Percentiles rank a stretch among this genome's conserved stretches.
These are phyloP conservation scores for Cercospora sp. DNA, from an alignment of 2,329 filamentous ascomycete species.

Conservation along the genomic window DNA sequence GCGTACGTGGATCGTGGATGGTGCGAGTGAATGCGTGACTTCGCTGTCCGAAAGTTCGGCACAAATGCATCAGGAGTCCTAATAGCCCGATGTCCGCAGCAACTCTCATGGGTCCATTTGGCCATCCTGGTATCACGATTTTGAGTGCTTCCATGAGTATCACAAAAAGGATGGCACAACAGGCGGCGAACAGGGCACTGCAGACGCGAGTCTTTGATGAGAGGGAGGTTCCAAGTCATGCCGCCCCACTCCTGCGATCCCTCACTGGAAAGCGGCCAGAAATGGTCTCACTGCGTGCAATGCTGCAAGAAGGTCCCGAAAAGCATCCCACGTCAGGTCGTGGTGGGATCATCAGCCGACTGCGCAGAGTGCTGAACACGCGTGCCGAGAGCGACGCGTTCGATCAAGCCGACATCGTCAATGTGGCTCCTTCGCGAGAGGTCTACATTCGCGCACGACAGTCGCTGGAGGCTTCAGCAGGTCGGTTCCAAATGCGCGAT, in stretches of 20 bases:
- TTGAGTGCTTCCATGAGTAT: background rate
- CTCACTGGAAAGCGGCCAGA: background rate
- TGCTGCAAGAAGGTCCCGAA: slow-evolving; percentile 1
- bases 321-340: background rate
- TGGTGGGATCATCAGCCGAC: background rate
- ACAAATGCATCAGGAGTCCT: background rate
- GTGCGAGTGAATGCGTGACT: background rate
- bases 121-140: background rate
- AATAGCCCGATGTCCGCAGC: background rate
- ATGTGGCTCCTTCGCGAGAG: background rate
- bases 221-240: background rate
- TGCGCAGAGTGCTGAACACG: background rate
- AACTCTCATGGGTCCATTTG: background rate
- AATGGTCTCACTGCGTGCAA: slow-evolving; percentile 2
- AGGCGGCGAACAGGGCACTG: background rate
- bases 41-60: slow-evolving; percentile 11
- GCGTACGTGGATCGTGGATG: background rate
- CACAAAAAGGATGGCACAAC: slow-evolving; percentile 3
- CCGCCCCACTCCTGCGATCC: background rate
- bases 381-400: background rate
- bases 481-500: background rate
- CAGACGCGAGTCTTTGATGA: background rate
- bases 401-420: background rate
- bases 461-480: background rate
- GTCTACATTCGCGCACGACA: background rate